phyloP scores from a whole-genome alignment of 129 eudicot genomes.

The Flaveria robusta region DNA sequence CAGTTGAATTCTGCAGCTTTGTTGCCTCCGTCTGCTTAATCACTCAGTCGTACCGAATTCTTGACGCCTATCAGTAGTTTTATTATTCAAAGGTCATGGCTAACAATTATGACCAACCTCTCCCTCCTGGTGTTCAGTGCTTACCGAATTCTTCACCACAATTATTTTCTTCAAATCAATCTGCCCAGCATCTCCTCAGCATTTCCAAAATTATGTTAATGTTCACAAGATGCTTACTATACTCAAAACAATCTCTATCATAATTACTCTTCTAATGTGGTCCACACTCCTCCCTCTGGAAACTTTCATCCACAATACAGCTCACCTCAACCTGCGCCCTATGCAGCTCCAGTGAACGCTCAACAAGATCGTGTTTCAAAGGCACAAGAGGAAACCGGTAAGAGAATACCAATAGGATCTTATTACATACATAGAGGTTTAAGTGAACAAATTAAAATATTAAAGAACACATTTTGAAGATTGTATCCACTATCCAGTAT shows the following conservation, averaged over 20 bases:
- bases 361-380: slow-evolving; percentile 28
- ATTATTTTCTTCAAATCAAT: slow-evolving; percentile 37
- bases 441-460: background rate
- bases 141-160: slow-evolving; percentile 36
- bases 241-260: slow-evolving; percentile 34
- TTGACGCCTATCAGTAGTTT: background rate
- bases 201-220: slow-evolving; percentile 37
- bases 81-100: slow-evolving; percentile 46
- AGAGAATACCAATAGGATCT: slow-evolving; percentile 15
- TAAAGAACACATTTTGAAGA: background rate
- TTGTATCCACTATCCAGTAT: slow-evolving; percentile 4
- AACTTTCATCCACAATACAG: slow-evolving; percentile 42
- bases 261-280: slow-evolving; percentile 36
- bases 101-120: slow-evolving; percentile 56
- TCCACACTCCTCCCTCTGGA: slow-evolving; percentile 39
- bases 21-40: background rate
- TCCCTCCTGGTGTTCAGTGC: slow-evolving; percentile 73
- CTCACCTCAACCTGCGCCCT: slow-evolving; percentile 35
- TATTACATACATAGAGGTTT: background rate
- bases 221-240: slow-evolving; percentile 34
- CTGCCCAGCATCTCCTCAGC: slow-evolving; percentile 42
- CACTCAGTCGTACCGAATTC: background rate
- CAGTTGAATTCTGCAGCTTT: slow-evolving; percentile 13
- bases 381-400: slow-evolving; percentile 35
- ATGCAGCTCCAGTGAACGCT: slow-evolving; percentile 24